Base-by-base conservation (phyloP, 768 basidiomycete genomes). In the Pulveroboletus ravenelii region DNA sequence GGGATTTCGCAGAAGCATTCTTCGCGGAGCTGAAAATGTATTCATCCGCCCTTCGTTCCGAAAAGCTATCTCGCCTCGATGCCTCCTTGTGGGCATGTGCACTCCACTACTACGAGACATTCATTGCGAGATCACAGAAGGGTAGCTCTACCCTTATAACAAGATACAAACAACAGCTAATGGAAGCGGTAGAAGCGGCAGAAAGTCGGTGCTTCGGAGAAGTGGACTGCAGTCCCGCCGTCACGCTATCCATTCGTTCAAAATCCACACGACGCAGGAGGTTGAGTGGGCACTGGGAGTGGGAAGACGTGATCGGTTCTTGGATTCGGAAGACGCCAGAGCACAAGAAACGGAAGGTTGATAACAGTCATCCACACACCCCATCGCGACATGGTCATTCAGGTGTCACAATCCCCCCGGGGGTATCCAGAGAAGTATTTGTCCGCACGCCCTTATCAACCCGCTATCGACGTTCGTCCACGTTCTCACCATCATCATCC, bases 1-100 rank as follows among this genome's bases (percentile, higher is more conserved):
- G 15, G 6, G 48, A 57, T 48, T 48, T 55, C 53, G 36, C 62
- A 3, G 60, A 68, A 25, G 37, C 42, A 0, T 68, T 73, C 43
- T 42, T 68, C 27, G 45, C 57, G 2, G 41, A 60, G 56, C 62
- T 51, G 37, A 53, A 55, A n/a, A 48, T 43, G 23, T 66, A 64
- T 31, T 70, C 68, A 1, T 53, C 48, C 3, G 48, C 59, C 10
- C 60, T 82, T 14, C 62, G 65, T 17, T 61, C 59, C 0, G 65
- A 70, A 37, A 61, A 61, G 17, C 58, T 80, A 14, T 66, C 70
- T 7, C 65, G 55, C 7, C 68, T 78, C 15, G 78, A 80, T 46
- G 77, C 78, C 9, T 78, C 78, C 9, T 56, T 82, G 20, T 82
- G 77, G 75, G 70, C 73, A 14, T 78, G 76, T 48, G 74, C 74